phyloP scores from a whole-genome alignment of 2,329 filamentous ascomycete species.

The Ophiostoma sp. region DNA sequence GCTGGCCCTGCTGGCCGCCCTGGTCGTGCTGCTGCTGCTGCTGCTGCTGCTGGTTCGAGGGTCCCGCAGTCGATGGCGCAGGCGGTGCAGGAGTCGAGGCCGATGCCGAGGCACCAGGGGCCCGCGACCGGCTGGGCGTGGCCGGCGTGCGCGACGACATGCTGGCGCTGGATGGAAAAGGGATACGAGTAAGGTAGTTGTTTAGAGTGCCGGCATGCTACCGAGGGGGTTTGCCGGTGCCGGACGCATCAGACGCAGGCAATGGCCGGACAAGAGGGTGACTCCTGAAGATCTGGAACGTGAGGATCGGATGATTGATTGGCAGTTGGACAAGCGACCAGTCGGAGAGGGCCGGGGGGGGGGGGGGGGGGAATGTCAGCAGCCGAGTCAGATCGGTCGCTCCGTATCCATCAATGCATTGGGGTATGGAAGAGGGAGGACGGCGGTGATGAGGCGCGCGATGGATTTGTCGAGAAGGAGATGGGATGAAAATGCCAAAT shows the following conservation, averaged over 20 bases:
- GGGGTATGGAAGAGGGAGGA: too few species aligned
- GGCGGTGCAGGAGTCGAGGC: neutral
- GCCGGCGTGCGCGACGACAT: neutral
- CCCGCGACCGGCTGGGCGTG: neutral
- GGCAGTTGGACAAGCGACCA: neutral
- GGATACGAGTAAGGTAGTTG: neutral
- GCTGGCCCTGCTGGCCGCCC: neutral
- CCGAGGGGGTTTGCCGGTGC: constrained; percentile 15
- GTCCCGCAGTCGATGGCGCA: neutral
- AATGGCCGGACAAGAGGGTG: neutral
- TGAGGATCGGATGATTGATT: neutral
- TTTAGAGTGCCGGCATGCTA: constrained; percentile 20
- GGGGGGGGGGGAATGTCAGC: neutral
- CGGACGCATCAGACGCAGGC: constrained; percentile 9
- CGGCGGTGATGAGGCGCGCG: neutral
- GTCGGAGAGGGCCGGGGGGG: neutral
- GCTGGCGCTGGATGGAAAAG: neutral
- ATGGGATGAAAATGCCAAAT: neutral
- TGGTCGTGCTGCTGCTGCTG: neutral
- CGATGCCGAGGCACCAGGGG: neutral
- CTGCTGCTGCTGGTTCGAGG: neutral
- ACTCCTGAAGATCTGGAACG: too few species aligned
- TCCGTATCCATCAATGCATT: too few species aligned
- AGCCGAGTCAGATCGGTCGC: too few species aligned
- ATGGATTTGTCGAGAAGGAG: neutral